Conservation (phyloP, 2,329 filamentous ascomycete species). For the Alternaria angustiovoidea region DNA sequence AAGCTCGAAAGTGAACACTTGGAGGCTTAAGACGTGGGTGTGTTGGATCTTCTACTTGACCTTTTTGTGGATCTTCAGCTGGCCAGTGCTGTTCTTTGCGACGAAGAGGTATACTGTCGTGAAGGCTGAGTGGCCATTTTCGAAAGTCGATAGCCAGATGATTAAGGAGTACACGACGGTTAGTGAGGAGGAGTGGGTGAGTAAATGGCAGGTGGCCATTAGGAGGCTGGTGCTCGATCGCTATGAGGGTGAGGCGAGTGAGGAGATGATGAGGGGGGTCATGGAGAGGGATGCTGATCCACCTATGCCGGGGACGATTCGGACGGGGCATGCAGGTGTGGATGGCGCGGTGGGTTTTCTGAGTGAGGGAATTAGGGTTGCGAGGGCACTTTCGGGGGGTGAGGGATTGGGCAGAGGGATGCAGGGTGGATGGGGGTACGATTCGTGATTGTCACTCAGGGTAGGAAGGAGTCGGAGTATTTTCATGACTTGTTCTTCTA, state of each 20-base stretch:
- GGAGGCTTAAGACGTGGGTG: slow-evolving; percentile 71
- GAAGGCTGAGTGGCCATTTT: slow-evolving; percentile 68
- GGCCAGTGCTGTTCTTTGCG: slow-evolving; percentile 73
- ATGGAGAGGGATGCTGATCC: slow-evolving; percentile 56
- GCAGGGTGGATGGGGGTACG: slow-evolving; percentile 48
- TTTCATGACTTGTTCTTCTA: background rate
- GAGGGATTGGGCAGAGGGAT: slow-evolving; percentile 24
- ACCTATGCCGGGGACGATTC: slow-evolving; percentile 39
- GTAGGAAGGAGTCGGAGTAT: background rate
- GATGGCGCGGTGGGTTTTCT: slow-evolving; percentile 45
- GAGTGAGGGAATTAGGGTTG: slow-evolving; percentile 45
- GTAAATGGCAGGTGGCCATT: slow-evolving; percentile 69
- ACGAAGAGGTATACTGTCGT: slow-evolving; percentile 74
- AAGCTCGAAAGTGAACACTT: slow-evolving; percentile 67
- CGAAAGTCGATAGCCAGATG: slow-evolving; percentile 45
- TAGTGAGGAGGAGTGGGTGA: slow-evolving; percentile 66
- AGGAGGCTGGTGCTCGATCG: slow-evolving; percentile 66
- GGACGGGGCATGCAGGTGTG: slow-evolving; percentile 40
- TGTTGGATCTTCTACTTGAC: slow-evolving; percentile 71
- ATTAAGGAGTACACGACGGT: slow-evolving; percentile 60
- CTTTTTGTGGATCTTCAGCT: slow-evolving; percentile 73
- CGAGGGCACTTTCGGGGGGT: slow-evolving; percentile 34
- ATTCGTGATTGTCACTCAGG: slow-evolving; percentile 19
- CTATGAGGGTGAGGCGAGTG: slow-evolving; percentile 64
- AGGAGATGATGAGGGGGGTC: slow-evolving; percentile 48